Percentiles rank a stretch among this genome's conserved stretches.
Evolutionary conservation across 2,329 filamentous ascomycete species (phyloP).

Genomic region (Orbilia oligospora): DNA sequence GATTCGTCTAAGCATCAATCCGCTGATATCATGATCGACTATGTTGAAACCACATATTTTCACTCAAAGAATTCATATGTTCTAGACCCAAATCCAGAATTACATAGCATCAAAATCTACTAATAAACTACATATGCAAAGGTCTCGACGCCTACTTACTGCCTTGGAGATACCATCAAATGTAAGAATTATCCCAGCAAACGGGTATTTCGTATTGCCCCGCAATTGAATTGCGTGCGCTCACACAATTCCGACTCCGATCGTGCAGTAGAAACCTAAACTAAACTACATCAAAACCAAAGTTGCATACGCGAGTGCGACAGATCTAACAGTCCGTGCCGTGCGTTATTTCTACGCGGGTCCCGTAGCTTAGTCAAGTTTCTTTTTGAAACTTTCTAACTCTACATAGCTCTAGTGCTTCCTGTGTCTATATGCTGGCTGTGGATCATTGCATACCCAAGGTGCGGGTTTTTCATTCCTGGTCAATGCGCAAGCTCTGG

Average conservation of each 20-base stretch:
- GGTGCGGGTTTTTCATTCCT: background rate
- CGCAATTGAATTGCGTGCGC: constrained; percentile 15
- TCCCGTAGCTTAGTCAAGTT: background rate
- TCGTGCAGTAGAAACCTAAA: constrained; percentile 12
- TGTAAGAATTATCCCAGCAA: background rate
- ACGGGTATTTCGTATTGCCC: constrained; percentile 5
- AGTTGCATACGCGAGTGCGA: constrained; percentile 1
- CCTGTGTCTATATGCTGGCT: background rate
- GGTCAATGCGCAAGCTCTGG: background rate
- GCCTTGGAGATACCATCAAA: background rate
- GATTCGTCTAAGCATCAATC: background rate
- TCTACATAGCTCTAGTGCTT: too few relatives aligned
- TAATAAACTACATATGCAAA: too few relatives aligned
- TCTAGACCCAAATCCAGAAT: background rate
- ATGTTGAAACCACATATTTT: background rate
- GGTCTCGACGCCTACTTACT: background rate
- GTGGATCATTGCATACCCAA: background rate
- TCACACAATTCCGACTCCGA: constrained; percentile 11
- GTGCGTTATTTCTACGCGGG: constrained; percentile 17
- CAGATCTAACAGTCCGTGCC: background rate
- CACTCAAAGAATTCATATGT: background rate
- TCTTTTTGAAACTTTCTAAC: too few relatives aligned
- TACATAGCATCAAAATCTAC: background rate
- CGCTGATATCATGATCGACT: background rate
- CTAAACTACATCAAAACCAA: background rate